Percentiles rank a stretch among this genome's conserved stretches.
phyloP scores from a whole-genome alignment of 1,284 basidiomycete genomes.

The Leccinum solheimii region DNA sequence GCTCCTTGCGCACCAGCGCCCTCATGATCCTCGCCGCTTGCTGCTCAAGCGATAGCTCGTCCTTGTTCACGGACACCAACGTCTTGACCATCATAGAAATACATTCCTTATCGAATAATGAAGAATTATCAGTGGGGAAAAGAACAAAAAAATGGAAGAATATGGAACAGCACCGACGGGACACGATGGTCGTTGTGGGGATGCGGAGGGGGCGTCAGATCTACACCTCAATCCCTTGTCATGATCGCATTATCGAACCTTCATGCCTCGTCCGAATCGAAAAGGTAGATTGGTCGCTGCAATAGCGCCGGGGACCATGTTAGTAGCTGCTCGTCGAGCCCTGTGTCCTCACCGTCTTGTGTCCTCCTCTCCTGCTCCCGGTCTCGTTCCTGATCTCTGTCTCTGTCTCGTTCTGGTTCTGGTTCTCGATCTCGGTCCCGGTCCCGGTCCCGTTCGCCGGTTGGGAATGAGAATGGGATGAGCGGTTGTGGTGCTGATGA shows the following conservation, averaged over 20 bases:
- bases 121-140: conserved; percentile 4
- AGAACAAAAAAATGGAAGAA: not conserved
- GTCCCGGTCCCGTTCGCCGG: not conserved
- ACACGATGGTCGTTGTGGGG: not conserved
- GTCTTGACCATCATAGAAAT: conserved; percentile 8
- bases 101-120: not conserved
- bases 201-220: not conserved
- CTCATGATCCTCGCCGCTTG: too few relatives aligned
- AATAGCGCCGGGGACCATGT: conserved; percentile 32
- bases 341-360: conserved; percentile 11
- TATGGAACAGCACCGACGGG: too few relatives aligned
- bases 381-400: not conserved
- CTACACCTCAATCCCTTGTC: not conserved
- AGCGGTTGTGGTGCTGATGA: conserved; percentile 30
- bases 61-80: too few relatives aligned
- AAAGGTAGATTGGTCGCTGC: conserved; percentile 34
- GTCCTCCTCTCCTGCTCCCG: not conserved
- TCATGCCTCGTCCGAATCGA: conserved; percentile 29
- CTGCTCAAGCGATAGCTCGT: too few relatives aligned
- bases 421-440: not conserved
- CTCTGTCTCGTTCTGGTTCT: not conserved
- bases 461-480: not conserved
- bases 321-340: conserved; percentile 7
- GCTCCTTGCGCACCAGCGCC: too few relatives aligned
- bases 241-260: not conserved